These are phyloP conservation scores for Lactarius deliciosus DNA, from an alignment of 768 basidiomycete species.

Conservation along the genomic window DNA sequence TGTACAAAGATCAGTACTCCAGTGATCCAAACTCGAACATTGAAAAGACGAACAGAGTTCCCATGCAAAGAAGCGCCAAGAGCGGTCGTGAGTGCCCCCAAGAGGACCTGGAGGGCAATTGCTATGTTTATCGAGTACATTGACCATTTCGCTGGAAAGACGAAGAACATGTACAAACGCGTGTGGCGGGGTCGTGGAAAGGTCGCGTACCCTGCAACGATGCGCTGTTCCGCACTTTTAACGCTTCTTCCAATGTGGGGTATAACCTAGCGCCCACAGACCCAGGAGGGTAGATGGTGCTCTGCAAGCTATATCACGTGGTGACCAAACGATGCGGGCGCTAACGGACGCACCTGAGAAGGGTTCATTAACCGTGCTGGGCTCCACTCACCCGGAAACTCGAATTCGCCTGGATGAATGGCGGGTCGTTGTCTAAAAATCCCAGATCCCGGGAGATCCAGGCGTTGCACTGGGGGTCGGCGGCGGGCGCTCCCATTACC, in stretches of 20 bases:
- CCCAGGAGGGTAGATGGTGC: neutral
- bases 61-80: conserved; percentile 27
- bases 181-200: neutral
- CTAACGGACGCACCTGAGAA: neutral
- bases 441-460: neutral
- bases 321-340: neutral
- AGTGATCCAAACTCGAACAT: neutral
- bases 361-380: neutral
- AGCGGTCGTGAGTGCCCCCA: conserved; percentile 31
- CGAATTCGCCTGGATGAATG: neutral
- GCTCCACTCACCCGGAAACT: neutral
- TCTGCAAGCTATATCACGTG: neutral
- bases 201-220: neutral
- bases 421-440: neutral
- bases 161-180: neutral
- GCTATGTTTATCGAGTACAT: conserved; percentile 30
- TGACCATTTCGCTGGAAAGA: neutral
- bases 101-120: conserved; percentile 31
- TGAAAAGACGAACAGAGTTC: conserved; percentile 3
- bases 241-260: neutral
- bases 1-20: conserved; percentile 27
- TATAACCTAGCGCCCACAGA: conserved; percentile 1
- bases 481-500: neutral
- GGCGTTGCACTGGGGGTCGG: neutral
- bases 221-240: neutral